Evolutionary conservation across 2,329 filamentous ascomycete genomes (phyloP).

Genomic region (Calonectria crousiana): DNA sequence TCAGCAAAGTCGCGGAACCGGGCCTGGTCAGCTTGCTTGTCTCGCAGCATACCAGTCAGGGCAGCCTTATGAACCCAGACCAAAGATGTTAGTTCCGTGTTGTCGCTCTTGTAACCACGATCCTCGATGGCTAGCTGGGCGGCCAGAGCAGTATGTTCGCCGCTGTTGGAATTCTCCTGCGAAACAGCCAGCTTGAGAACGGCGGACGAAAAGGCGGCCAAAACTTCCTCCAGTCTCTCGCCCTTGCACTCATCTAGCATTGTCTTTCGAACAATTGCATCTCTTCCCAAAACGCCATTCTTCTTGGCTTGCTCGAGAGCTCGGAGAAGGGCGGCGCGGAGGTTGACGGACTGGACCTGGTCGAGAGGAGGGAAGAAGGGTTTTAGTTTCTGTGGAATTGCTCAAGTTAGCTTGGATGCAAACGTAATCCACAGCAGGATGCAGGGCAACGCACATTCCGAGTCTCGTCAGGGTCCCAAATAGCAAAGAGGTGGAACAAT

Average conservation of each 20-base stretch:
- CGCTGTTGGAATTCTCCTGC: slow-evolving; percentile 52
- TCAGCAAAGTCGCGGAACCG: slow-evolving; percentile 74
- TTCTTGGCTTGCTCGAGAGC: slow-evolving; percentile 89
- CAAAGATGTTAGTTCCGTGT: slow-evolving; percentile 71
- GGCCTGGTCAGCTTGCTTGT: slow-evolving; percentile 69
- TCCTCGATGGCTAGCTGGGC: slow-evolving; percentile 70
- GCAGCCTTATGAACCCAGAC: slow-evolving; percentile 80
- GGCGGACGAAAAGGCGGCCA: slow-evolving; percentile 85
- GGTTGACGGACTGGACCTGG: slow-evolving; percentile 89
- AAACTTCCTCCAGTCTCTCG: slow-evolving; percentile 87
- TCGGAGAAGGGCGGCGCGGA: slow-evolving; percentile 86
- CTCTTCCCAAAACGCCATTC: slow-evolving; percentile 82
- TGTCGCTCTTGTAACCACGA: slow-evolving; percentile 67
- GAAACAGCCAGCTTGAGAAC: slow-evolving; percentile 79
- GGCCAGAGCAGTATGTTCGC: slow-evolving; percentile 61
- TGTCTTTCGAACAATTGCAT: slow-evolving; percentile 86
- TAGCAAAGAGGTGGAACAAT: slow-evolving; percentile 85
- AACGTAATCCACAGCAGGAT: neutral
- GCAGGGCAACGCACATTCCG: slow-evolving; percentile 68
- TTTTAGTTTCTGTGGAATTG: slow-evolving; percentile 77
- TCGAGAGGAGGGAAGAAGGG: slow-evolving; percentile 93
- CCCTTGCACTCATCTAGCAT: slow-evolving; percentile 98
- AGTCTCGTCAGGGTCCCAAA: slow-evolving; percentile 85
- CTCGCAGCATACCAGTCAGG: slow-evolving; percentile 68
- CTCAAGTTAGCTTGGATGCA: neutral